Base-by-base conservation (phyloP, 495 filamentous ascomycete species). In the Annulohypoxylon nitens region DNA sequence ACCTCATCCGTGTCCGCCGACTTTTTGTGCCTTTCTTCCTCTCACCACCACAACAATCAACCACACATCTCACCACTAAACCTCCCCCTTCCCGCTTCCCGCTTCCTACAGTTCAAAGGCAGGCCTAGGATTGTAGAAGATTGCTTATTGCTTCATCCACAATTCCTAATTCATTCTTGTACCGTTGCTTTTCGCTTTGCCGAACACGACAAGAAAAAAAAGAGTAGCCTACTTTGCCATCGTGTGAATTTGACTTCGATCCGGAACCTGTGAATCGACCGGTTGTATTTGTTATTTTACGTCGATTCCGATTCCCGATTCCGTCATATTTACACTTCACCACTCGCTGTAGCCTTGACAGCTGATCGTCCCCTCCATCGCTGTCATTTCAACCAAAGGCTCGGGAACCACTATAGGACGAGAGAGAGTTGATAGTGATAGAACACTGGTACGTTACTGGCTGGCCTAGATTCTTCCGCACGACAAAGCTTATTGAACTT, bases 111-210 rank as follows among this genome's bases (percentile, higher is more conserved):
- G 67, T 75, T 74, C 67, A 75, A 71, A 71, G 72, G 67, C 67
- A 57, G 72, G 67, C 72, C 72, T 74, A 66, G 72, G 72, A 75
- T 75, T 75, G 72, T 75, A 75, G 72, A 43, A 43, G 39, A 43
- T 43, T 43, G 39, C 39, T 43, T 3, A 75, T 75, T 67, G 54
- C 59, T 20, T 71, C 67, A 11, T 75, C 72, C 67, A 10, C 67
- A 71, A 67, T 58, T 71, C 67, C 67, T 67, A 60, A 67, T 14
- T 30, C 30, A 14, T 66, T 67, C 67, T 66, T 61, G 64, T 63
- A 68, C 60, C 61, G 53, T 61, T 75, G 72, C 72, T 59, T 59
- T 75, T 75, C 72, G 67, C 45, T 26, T 16, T 14, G 67, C 41
- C 67, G 72, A 67, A 75, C 58, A 68, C 50, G 72, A 75, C 63